Evolutionary conservation across 805 yeast genomes (phyloP).

Genomic region (Teunomyces cretensis): DNA sequence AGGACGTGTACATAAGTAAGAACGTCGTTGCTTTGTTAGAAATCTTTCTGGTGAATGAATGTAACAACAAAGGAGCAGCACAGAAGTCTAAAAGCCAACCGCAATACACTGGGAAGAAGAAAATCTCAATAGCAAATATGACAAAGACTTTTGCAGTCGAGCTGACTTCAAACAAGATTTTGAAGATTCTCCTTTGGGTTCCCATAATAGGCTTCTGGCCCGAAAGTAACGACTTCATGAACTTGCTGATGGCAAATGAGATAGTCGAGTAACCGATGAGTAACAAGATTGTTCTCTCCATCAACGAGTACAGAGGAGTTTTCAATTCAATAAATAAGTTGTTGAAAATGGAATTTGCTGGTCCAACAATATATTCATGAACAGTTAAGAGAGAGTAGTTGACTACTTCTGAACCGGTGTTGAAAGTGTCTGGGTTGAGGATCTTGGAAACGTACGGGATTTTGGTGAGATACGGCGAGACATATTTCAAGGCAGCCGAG

Average conservation of each 20-base stretch:
- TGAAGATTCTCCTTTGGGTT: slow-evolving; percentile 49
- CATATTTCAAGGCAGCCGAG: neutral
- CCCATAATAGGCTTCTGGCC: slow-evolving; percentile 49
- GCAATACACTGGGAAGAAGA: slow-evolving; percentile 84
- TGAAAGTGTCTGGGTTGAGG: neutral
- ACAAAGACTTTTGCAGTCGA: slow-evolving; percentile 72
- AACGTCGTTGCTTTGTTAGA: slow-evolving; percentile 11
- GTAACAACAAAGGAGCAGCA: slow-evolving; percentile 52
- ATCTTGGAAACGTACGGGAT: neutral
- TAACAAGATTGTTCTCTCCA: slow-evolving; percentile 39
- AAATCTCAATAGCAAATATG: slow-evolving; percentile 74
- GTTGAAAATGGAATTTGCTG: slow-evolving; percentile 14
- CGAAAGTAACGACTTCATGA: slow-evolving; percentile 30
- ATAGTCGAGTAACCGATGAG: slow-evolving; percentile 33
- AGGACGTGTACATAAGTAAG: slow-evolving; percentile 23
- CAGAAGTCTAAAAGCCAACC: slow-evolving; percentile 77
- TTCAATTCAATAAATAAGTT: slow-evolving; percentile 18
- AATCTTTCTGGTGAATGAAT: neutral
- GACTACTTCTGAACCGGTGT: neutral
- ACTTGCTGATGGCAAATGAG: slow-evolving; percentile 21
- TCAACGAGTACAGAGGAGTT: slow-evolving; percentile 26
- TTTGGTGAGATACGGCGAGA: neutral
- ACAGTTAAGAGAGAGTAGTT: slow-evolving; percentile 7
- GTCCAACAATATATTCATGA: slow-evolving; percentile 16
- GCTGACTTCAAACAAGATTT: slow-evolving; percentile 51